Percentiles rank a stretch among this genome's conserved stretches.
Evolutionary conservation across 164 flowering plant species (phyloP).

Genomic region (Umbilicus rupestris): DNA sequence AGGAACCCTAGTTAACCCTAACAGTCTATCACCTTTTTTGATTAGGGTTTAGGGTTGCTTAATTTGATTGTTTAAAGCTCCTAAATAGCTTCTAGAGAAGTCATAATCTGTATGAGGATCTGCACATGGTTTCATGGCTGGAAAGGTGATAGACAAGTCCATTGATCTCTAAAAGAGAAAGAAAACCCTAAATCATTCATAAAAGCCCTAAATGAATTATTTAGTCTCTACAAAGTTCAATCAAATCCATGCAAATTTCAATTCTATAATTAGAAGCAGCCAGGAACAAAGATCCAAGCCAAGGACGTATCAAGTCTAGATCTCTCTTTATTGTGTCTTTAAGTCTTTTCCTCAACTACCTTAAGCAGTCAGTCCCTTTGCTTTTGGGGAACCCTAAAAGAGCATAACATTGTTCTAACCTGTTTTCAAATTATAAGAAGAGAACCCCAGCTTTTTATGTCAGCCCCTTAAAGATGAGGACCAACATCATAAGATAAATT

Average conservation of each 20-base stretch:
- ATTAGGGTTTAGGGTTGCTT: not conserved
- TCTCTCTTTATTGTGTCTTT: not conserved
- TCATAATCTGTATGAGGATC: not conserved
- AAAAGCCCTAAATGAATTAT: not conserved
- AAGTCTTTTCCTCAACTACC: not conserved
- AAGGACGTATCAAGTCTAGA: not conserved
- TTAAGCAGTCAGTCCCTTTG: not conserved
- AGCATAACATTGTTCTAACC: not conserved
- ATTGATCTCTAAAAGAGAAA: not conserved
- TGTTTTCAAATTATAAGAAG: no score
- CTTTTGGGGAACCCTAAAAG: not conserved
- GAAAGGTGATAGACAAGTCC: not conserved
- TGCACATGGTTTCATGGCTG: not conserved
- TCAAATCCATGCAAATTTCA: not conserved
- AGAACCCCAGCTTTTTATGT: no score
- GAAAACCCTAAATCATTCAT: not conserved
- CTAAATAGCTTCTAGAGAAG: slow-evolving; percentile 1
- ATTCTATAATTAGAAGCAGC: slow-evolving; percentile 6
- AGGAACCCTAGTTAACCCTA: not conserved
- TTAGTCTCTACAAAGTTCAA: not conserved
- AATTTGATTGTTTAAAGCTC: not conserved
- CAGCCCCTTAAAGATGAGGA: no score
- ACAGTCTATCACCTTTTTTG: not conserved
- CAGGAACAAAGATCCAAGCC: slow-evolving; percentile 5
- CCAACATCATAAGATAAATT: no score